Evolutionary conservation across 495 filamentous ascomycete genomes (phyloP), one percentile per base, ranked within the genome.

Genomic region (Trichoderma virens): DNA sequence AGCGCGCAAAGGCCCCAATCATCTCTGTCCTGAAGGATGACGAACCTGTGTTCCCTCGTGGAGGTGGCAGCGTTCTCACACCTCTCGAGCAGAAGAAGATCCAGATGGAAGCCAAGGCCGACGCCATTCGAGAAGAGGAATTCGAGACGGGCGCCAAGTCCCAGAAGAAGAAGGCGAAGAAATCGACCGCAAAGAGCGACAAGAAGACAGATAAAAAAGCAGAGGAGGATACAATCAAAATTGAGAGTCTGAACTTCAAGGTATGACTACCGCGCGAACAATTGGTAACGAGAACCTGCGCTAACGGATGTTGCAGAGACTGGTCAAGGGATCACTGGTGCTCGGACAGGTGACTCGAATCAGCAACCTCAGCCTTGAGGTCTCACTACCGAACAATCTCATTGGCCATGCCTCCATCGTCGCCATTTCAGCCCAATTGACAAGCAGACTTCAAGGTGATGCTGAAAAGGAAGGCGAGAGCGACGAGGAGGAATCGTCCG

Each of bases 81-180:
- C 92, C 94, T 28, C 81, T 98, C 61, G 94, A 98, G 73, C 87
- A 94, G 68, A 97, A 96, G 78, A 90, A 98, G 75, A 97, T 98
- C 68, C 89, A 94, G 69, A 90, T 94, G 65, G 88, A 98, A 75
- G 94, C 94, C 32, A 92, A 86, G 67, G 85, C 87, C 70, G 94
- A 98, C 81, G 93, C 93, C 28, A 80, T 98, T 9, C 97, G 97
- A 71, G 94, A 98, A 77, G 86, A 95, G 68, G 83, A 86, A 64
- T 83, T 83, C 16, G 76, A 79, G 63, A 67, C 67, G 6, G 68
- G 66, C 20, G 69, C 81, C 73, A 76, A 78, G 72, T 23, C 70
- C 66, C 68, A 77, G 70, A 66, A 70, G 79, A 82, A 56, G 65
- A 78, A 67, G 70, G 85, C 69, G 78, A 85, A 76, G 76, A 85